A percentile compares a stretch with the other conserved stretches of the same genome.
Evolutionary conservation across 73 alveolate species (phyloP).

Genomic region (Loxodes magnus): DNA sequence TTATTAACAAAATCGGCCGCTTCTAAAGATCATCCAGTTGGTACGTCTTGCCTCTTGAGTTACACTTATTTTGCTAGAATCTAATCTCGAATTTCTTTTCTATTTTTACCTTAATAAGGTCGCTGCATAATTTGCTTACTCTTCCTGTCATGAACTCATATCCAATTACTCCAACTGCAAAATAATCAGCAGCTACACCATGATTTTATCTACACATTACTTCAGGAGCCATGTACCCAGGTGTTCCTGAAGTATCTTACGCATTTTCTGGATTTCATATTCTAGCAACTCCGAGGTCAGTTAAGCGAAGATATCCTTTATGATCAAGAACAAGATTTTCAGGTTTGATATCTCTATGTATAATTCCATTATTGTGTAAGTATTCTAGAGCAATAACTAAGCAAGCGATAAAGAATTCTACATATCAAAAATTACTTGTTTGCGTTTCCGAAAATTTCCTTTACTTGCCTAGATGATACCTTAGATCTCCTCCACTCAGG

Average conservation of each 20-base stretch:
- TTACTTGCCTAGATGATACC: constrained; percentile 31
- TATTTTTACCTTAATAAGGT: constrained; percentile 74
- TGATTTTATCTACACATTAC: constrained; percentile 38
- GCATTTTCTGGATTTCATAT: constrained; percentile 41
- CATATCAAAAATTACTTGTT: too few species aligned
- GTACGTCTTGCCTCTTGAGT: constrained; percentile 47
- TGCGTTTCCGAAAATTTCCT: constrained; percentile 19
- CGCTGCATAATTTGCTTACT: too few species aligned
- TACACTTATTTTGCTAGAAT: constrained; percentile 41
- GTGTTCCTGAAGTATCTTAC: constrained; percentile 68
- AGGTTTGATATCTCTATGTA: constrained; percentile 92
- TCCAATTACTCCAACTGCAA: constrained; percentile 53
- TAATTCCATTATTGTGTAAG: constrained; percentile 39
- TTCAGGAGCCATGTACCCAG: constrained; percentile 78
- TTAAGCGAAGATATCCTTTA: constrained; percentile 41
- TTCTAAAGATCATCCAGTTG: constrained; percentile 63
- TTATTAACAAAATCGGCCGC: constrained; percentile 86
- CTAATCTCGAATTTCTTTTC: constrained; percentile 56
- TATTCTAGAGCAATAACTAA: constrained; percentile 29
- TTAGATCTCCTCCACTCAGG: constrained; percentile 44
- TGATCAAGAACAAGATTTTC: constrained; percentile 73
- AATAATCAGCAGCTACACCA: constrained; percentile 35
- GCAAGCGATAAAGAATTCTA: constrained; percentile 32
- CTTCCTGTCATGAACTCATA: constrained; percentile 54
- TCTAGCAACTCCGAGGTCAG: constrained; percentile 66